Conservation (phyloP, 176 grass and related monocot genomes). For the Rhynchospora pubera region DNA sequence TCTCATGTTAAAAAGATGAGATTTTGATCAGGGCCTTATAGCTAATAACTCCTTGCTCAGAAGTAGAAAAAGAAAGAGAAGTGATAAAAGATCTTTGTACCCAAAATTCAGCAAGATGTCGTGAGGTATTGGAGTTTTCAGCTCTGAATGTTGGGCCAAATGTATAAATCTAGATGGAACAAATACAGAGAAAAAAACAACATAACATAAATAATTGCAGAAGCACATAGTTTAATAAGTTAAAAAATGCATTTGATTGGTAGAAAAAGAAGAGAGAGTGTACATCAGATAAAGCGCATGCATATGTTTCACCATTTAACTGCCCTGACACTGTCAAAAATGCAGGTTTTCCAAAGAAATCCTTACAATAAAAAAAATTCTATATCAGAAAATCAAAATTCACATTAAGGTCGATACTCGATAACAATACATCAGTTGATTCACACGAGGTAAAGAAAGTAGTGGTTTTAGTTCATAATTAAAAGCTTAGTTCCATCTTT, state of each 20-base stretch:
- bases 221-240: background rate
- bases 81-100: constrained; percentile 36
- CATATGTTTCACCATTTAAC: constrained; percentile 94
- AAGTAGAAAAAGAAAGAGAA: constrained; percentile 14
- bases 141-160: constrained; percentile 98
- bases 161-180: constrained; percentile 76
- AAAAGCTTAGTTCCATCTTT: background rate
- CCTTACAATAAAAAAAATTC: constrained; percentile 42
- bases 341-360: constrained; percentile 99
- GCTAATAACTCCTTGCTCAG: constrained; percentile 23
- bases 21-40: too few relatives aligned
- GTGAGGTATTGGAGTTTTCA: constrained; percentile 99
- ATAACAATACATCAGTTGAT: constrained; percentile 1
- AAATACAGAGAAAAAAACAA: constrained; percentile 10
- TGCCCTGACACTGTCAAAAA: constrained; percentile 96
- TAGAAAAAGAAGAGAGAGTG: constrained; percentile 13
- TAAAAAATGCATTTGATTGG: constrained; percentile 25
- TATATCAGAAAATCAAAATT: constrained; percentile 20
- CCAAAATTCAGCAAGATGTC: constrained; percentile 99
- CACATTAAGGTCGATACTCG: constrained; percentile 14
- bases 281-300: constrained; percentile 93
- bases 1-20: too few relatives aligned
- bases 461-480: background rate
- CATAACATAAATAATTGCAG: constrained; percentile 13
- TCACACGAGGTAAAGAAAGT: background rate